phyloP scores from a whole-genome alignment of 805 yeast species.

The Saturnispora saitoi region DNA sequence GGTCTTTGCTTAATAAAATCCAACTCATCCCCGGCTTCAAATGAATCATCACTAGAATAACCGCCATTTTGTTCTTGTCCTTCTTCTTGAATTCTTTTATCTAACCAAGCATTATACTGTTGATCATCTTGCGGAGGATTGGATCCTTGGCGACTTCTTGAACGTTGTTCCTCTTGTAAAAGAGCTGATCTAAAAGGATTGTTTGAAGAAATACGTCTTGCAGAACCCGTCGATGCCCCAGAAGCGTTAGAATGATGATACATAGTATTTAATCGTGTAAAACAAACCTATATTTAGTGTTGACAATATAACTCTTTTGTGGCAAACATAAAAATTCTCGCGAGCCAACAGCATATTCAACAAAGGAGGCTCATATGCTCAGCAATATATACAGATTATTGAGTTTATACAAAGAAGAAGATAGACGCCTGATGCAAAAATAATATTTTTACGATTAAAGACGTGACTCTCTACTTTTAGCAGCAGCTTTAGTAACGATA shows the following conservation, averaged over 20 bases:
- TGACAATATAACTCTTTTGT: neutral
- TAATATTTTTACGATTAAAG: neutral
- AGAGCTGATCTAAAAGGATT: slow-evolving; percentile 62
- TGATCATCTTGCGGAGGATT: slow-evolving; percentile 18
- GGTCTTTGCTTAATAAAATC: slow-evolving; percentile 8
- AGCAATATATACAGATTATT: neutral
- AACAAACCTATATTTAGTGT: neutral
- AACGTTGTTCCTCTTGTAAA: slow-evolving; percentile 23
- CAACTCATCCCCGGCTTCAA: slow-evolving; percentile 19
- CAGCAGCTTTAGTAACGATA: slow-evolving; percentile 25
- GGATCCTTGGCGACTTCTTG: slow-evolving; percentile 12
- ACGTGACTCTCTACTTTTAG: neutral
- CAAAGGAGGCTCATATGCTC: slow-evolving; percentile 1
- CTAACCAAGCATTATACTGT: slow-evolving; percentile 54
- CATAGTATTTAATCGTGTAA: slow-evolving; percentile 13
- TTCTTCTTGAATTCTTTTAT: slow-evolving; percentile 22
- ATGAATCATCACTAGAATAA: slow-evolving; percentile 33
- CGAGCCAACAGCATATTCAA: neutral
- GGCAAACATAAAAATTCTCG: neutral
- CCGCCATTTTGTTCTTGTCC: slow-evolving; percentile 26
- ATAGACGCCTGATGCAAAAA: too few species aligned
- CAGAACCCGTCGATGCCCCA: slow-evolving; percentile 30
- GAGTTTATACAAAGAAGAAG: neutral
- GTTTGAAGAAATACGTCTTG: slow-evolving; percentile 47
- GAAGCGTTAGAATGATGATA: slow-evolving; percentile 28